Evolutionary conservation across 306 rosid species (phyloP).

Genomic region (Glycyrrhiza uralensis): DNA sequence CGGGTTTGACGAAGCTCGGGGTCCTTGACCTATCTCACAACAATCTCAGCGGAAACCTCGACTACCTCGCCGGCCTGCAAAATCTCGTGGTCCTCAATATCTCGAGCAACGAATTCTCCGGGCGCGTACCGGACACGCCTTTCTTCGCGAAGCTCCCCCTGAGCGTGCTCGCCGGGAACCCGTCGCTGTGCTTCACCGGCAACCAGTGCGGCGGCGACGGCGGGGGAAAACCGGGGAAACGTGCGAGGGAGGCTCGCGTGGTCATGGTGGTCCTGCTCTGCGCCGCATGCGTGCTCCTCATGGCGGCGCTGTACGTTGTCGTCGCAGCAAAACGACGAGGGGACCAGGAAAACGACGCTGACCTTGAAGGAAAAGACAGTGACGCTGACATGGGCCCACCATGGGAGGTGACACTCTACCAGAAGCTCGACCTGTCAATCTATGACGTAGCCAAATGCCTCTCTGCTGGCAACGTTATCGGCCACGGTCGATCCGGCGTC

Average conservation of each 20-base stretch:
- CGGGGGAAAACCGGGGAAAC: neutral
- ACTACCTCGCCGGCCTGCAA: conserved; percentile 54
- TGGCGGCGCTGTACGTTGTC: conserved; percentile 73
- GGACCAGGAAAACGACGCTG: conserved; percentile 41
- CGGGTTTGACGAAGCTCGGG: conserved; percentile 65
- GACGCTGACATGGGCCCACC: conserved; percentile 80
- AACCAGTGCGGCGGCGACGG: conserved; percentile 36
- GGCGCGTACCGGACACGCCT: conserved; percentile 71
- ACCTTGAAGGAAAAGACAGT: conserved; percentile 41
- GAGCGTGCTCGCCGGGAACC: conserved; percentile 70
- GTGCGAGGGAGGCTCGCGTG: conserved; percentile 60
- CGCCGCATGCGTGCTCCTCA: conserved; percentile 62
- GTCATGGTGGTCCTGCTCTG: conserved; percentile 76
- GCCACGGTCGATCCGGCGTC: conserved; percentile 85
- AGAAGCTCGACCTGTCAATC: conserved; percentile 81
- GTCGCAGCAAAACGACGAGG: conserved; percentile 42
- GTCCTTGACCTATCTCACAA: conserved; percentile 78
- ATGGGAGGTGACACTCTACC: conserved; percentile 91
- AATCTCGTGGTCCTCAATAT: conserved; percentile 86
- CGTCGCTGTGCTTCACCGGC: conserved; percentile 62
- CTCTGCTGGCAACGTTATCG: conserved; percentile 54
- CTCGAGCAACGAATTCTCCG: conserved; percentile 76
- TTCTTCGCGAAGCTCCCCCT: conserved; percentile 80
- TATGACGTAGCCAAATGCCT: conserved; percentile 61
- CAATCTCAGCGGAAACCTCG: conserved; percentile 63